Conservation (phyloP, 371 early-diverging fungal species). For the Umbelopsis sp. region DNA sequence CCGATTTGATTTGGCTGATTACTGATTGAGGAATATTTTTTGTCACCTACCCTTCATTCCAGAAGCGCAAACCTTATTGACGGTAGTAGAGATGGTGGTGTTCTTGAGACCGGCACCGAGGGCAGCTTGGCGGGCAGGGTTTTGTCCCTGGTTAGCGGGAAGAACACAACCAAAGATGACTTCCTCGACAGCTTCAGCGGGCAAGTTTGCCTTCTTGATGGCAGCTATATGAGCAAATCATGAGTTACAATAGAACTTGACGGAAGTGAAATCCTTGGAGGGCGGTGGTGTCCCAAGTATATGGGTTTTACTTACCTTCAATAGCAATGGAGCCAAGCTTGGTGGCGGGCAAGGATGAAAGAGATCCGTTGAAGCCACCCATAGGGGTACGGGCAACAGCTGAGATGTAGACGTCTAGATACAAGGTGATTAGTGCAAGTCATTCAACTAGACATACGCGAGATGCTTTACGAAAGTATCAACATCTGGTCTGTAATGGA, state of each 20-base stretch:
- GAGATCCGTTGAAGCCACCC: constrained; percentile 91
- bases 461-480: neutral
- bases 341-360: constrained; percentile 83
- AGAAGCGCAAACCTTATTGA: constrained; percentile 98
- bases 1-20: too few relatives aligned
- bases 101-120: constrained; percentile 84
- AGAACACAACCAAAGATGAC: constrained; percentile 89
- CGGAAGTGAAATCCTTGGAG: neutral
- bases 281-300: neutral
- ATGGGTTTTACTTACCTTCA: constrained; percentile 66
- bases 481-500: neutral
- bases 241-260: neutral
- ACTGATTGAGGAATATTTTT: too few relatives aligned
- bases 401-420: constrained; percentile 84
- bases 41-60: constrained; percentile 83
- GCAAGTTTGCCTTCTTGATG: constrained; percentile 69
- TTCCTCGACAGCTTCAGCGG: constrained; percentile 78
- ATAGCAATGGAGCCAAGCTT: constrained; percentile 91
- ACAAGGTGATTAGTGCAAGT: constrained; percentile 1
- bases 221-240: constrained; percentile 56
- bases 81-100: constrained; percentile 81
- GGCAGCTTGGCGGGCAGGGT: constrained; percentile 96
- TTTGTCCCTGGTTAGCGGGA: constrained; percentile 89
- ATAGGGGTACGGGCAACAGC: constrained; percentile 92
- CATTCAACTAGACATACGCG: neutral